Base-by-base conservation (phyloP, 2,329 filamentous ascomycete genomes). In the Amylocarpus encephaloides region DNA sequence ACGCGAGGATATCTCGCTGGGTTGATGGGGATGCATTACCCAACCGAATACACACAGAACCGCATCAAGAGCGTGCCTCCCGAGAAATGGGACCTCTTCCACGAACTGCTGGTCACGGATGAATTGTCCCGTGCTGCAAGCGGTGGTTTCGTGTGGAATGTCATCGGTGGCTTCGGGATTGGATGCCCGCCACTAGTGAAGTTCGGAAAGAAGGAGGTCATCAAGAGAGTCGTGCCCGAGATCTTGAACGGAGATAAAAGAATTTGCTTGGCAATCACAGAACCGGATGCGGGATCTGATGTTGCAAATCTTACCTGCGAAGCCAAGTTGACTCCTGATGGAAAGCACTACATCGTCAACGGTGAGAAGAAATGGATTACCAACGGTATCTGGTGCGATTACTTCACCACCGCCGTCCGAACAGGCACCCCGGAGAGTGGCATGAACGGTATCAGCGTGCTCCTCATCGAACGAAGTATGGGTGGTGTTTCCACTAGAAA, bases 281-380 rank as follows among this genome's bases (percentile, higher is more conserved):
- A 98, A 73, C 93, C 86, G 53, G 92, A 97, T 71, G 93, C 91
- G 11, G 93, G 93, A 40, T 89, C 83, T 59, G 93, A 98, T 67
- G 93, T 98, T 9, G 93, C 93, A 52, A 97, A 95, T 71, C 69
- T 98, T 59, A 93, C 85, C 12, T 97, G 92, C 70, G 91, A 97
- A 76, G 93, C 93, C 22, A 95, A 95, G 77, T 79, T 97, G 51
- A 88, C 80, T 56, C 87, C 93, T 62, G 93, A 98, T 64, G 93
- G 93, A 65, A 97, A 97, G 77, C 89, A 97, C 74, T 98, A 94
- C 72, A 97, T 97, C 61, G 93, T 98, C 71, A 98, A 97, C 66
- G 93, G 93, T 49, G 92, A 96, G 81, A 97, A 98, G 86, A 98
- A 98, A 75, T 97, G 93, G 92, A 97, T 97, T 70, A 97, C 92